These are phyloP conservation scores for Globisporangium paddicum DNA, from an alignment of 352 stramenopile species.

Conservation along the genomic window DNA sequence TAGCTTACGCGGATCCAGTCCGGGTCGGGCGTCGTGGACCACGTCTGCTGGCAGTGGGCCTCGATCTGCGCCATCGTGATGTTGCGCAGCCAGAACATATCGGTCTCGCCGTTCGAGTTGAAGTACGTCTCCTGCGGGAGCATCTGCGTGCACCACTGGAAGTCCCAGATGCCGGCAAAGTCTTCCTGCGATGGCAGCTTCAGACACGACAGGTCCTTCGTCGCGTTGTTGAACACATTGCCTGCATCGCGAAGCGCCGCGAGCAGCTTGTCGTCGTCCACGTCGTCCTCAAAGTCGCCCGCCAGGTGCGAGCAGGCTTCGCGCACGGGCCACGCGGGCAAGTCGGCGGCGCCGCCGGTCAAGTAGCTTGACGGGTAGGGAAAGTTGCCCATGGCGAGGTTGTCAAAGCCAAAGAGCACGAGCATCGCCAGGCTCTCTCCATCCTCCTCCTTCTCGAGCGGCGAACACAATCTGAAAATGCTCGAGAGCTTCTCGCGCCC, in stretches of 20 bases:
- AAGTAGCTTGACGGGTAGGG: slow-evolving; percentile 95
- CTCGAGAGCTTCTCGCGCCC: slow-evolving; percentile 48
- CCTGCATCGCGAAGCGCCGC: slow-evolving; percentile 54
- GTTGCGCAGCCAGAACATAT: slow-evolving; percentile 91
- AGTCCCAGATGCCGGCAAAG: slow-evolving; percentile 89
- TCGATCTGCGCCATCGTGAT: slow-evolving; percentile 57
- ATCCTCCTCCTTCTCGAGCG: slow-evolving; percentile 37
- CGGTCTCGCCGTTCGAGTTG: slow-evolving; percentile 77
- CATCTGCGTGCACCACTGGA: slow-evolving; percentile 93
- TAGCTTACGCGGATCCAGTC: slow-evolving; percentile 75
- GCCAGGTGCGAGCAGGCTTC: slow-evolving; percentile 78
- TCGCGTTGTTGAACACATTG: slow-evolving; percentile 90
- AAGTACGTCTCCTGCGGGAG: slow-evolving; percentile 87
- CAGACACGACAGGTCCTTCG: slow-evolving; percentile 61
- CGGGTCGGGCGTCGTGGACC: slow-evolving; percentile 64
- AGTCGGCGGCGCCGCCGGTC: slow-evolving; percentile 50
- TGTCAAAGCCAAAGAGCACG: slow-evolving; percentile 87
- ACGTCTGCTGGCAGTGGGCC: slow-evolving; percentile 58
- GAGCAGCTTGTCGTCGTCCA: slow-evolving; percentile 35
- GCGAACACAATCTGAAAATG: slow-evolving; percentile 67
- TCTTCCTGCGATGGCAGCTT: slow-evolving; percentile 63
- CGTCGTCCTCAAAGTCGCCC: slow-evolving; percentile 28
- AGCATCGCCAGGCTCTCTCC: slow-evolving; percentile 67
- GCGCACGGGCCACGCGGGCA: slow-evolving; percentile 93
- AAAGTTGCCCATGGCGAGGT: slow-evolving; percentile 94